phyloP scores from a whole-genome alignment of 768 basidiomycete species.

The Lactifluus hygrophoroides region DNA sequence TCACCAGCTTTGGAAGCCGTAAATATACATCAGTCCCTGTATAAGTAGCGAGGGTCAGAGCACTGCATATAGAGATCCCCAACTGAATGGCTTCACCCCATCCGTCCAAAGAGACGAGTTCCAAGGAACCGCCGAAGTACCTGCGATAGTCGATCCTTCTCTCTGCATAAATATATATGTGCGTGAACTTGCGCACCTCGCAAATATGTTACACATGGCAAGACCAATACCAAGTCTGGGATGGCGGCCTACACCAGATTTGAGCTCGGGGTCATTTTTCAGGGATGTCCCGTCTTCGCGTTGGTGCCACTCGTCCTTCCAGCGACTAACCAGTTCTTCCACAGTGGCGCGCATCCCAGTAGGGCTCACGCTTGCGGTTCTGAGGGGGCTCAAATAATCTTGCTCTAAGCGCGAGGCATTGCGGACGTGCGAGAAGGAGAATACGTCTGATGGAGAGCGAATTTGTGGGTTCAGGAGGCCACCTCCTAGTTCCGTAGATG shows the following conservation, averaged over 20 bases:
- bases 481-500: constrained; percentile 43
- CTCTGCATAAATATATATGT: neutral
- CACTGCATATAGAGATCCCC: neutral
- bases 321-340: constrained; percentile 59
- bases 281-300: constrained; percentile 22
- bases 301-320: constrained; percentile 30
- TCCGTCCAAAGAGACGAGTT: constrained; percentile 71
- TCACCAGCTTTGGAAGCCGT: constrained; percentile 70
- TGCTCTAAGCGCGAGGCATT: constrained; percentile 63
- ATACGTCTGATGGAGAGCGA: constrained; percentile 63
- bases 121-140: constrained; percentile 77
- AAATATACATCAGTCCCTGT: constrained; percentile 78
- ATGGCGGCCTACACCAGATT: constrained; percentile 43
- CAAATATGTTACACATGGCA: constrained; percentile 85
- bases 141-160: constrained; percentile 28
- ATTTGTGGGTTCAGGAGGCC: constrained; percentile 52
- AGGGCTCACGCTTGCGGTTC: constrained; percentile 49
- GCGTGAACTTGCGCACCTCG: constrained; percentile 43
- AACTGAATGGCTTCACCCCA: constrained; percentile 51
- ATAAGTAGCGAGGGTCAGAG: constrained; percentile 5
- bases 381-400: constrained; percentile 58
- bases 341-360: constrained; percentile 70
- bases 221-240: constrained; percentile 72
- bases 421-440: constrained; percentile 82
- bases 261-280: constrained; percentile 33